Conservation (phyloP, 164 flowering plant genomes). For the Macadamia tetraphylla region DNA sequence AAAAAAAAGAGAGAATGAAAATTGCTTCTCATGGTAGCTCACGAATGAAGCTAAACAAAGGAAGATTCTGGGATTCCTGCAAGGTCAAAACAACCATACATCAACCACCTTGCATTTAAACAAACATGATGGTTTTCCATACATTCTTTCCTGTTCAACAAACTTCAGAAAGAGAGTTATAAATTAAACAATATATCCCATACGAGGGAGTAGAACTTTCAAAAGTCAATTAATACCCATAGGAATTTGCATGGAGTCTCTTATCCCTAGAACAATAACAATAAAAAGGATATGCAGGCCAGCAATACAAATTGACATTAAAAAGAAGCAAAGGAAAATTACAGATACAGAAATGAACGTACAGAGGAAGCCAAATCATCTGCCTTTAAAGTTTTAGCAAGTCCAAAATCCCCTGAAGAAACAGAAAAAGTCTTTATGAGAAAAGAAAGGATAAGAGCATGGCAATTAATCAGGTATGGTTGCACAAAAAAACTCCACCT, state of each 20-base stretch:
- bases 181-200: background rate
- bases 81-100: background rate
- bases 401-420: slow-evolving; percentile 61
- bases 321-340: background rate
- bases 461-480: background rate
- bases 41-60: background rate
- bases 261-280: background rate
- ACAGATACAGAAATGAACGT: slow-evolving; percentile 4
- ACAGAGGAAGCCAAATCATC: slow-evolving; percentile 57
- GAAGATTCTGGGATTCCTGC: background rate
- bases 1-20: too few relatives aligned
- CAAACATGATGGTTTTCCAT: background rate
- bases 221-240: background rate
- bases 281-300: background rate
- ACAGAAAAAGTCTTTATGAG: background rate
- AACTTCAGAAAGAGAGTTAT: background rate
- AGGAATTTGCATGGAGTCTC: background rate
- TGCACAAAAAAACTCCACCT: background rate
- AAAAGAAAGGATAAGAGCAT: background rate
- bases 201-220: background rate
- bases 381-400: slow-evolving; percentile 47
- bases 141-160: background rate
- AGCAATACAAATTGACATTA: background rate
- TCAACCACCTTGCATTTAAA: background rate
- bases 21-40: background rate